These are phyloP conservation scores for Triglochin maritima DNA, from an alignment of 106 monocot genomes.

Conservation along the genomic window DNA sequence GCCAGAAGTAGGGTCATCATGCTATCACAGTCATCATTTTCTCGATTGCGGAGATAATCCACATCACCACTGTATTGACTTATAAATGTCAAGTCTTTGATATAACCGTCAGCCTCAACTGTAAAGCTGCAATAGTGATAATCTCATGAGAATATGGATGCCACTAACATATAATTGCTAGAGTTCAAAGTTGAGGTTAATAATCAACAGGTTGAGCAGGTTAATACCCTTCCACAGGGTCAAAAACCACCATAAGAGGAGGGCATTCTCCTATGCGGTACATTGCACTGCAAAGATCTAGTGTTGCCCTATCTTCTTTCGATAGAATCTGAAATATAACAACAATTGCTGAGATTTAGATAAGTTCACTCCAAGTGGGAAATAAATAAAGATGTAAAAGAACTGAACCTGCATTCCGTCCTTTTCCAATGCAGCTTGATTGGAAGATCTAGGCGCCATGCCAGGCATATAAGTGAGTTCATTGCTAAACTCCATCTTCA, in stretches of 20 bases:
- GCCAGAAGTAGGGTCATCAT: slow-evolving; percentile 86
- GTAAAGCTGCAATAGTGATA: slow-evolving; percentile 56
- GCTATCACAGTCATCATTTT: slow-evolving; percentile 83
- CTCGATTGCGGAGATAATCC: slow-evolving; percentile 65
- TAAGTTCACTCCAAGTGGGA: background rate
- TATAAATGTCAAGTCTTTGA: slow-evolving; percentile 80
- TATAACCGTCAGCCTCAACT: slow-evolving; percentile 65
- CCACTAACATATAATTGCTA: no score
- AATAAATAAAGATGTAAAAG: background rate
- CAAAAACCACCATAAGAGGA: slow-evolving; percentile 71
- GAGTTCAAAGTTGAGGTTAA: background rate
- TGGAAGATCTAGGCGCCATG: slow-evolving; percentile 58
- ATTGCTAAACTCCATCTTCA: slow-evolving; percentile 71
- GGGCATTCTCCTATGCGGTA: slow-evolving; percentile 81
- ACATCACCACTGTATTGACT: slow-evolving; percentile 82
- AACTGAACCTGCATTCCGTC: slow-evolving; percentile 84
- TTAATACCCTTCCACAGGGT: slow-evolving; percentile 69
- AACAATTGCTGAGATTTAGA: background rate
- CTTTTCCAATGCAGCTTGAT: slow-evolving; percentile 50
- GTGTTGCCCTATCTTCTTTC: slow-evolving; percentile 62
- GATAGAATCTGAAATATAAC: slow-evolving; percentile 44
- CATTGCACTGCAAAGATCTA: slow-evolving; percentile 71
- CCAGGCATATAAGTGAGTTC: slow-evolving; percentile 61
- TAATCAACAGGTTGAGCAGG: no score
- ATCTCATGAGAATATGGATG: background rate